A percentile compares a stretch with the other conserved stretches of the same genome.
These are phyloP conservation scores for Candida frijolesensis DNA, from an alignment of 1,139 yeast species.

Conservation along the genomic window DNA sequence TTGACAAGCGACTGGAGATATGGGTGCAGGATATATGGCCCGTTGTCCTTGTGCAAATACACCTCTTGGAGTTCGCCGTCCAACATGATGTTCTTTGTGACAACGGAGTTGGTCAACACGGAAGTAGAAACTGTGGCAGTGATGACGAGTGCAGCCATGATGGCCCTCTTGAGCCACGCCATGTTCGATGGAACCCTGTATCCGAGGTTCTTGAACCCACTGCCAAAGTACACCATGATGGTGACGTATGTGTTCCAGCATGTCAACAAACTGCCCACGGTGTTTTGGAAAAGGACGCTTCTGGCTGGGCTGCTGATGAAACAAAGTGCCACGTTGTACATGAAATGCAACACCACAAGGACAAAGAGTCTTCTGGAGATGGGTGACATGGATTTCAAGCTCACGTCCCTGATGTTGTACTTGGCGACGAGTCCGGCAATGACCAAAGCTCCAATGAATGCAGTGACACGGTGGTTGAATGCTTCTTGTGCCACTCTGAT, in stretches of 20 bases:
- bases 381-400: neutral
- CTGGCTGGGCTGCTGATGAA: neutral
- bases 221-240: constrained; percentile 5
- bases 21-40: neutral
- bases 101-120: neutral
- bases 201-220: constrained; percentile 5
- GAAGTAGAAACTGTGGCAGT: neutral
- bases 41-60: neutral
- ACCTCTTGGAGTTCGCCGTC: constrained; percentile 1
- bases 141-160: neutral
- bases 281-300: neutral
- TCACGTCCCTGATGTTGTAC: constrained; percentile 1
- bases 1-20: neutral
- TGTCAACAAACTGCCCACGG: neutral
- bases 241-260: constrained; percentile 6
- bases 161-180: constrained; percentile 1
- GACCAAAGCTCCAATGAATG: constrained; percentile 3
- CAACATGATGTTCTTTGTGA: neutral
- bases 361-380: constrained; percentile 5
- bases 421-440: constrained; percentile 3
- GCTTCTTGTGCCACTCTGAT: neutral
- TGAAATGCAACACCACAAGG: constrained; percentile 1
- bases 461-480: constrained; percentile 3
- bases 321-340: neutral
- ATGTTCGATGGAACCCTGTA: constrained; percentile 4